phyloP scores from a whole-genome alignment of 768 basidiomycete species.

The Russula virescens region DNA sequence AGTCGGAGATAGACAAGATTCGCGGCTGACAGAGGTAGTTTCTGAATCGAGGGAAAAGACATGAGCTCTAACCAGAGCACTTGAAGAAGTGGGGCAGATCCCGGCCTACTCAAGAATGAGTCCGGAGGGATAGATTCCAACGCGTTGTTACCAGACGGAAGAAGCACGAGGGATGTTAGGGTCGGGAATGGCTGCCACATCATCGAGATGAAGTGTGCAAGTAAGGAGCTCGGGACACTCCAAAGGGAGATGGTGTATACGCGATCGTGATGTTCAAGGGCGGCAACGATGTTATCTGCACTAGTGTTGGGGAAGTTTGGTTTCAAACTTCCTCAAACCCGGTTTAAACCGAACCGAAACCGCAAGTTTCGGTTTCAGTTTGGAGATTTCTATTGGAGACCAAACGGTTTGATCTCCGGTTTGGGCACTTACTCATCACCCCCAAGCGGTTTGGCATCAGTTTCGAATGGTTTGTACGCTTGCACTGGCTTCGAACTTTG shows the following conservation, averaged over 20 bases:
- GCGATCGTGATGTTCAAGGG: constrained; percentile 1
- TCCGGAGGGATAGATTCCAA: neutral
- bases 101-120: neutral
- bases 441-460: too few relatives aligned
- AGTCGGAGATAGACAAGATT: neutral
- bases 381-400: too few relatives aligned
- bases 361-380: too few relatives aligned
- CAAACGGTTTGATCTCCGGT: too few relatives aligned
- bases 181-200: constrained; percentile 2
- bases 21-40: neutral
- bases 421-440: too few relatives aligned
- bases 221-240: neutral
- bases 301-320: too few relatives aligned
- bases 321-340: too few relatives aligned
- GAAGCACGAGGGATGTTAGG: neutral
- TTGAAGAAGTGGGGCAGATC: neutral
- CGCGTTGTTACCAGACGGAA: neutral
- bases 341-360: too few relatives aligned
- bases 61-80: neutral
- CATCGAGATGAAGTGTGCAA: neutral
- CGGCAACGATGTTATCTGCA: neutral
- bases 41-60: neutral
- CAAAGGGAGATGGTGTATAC: neutral
- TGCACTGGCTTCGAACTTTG: too few relatives aligned
- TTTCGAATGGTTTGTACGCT: too few relatives aligned